Base-by-base conservation (phyloP, 306 rosid species). In the Sophora flavescens region DNA sequence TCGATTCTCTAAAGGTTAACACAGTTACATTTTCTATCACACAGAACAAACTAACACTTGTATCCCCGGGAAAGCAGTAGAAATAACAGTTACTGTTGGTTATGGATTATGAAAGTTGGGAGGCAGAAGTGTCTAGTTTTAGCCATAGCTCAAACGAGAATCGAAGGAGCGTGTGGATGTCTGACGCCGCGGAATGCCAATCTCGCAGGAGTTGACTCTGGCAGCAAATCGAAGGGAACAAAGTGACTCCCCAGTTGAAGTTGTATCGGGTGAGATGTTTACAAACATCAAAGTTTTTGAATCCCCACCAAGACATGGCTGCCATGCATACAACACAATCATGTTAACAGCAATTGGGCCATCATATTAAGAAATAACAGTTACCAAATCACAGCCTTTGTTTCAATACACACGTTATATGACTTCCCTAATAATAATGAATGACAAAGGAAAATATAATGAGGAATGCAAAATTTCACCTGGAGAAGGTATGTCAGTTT, bases 251-350 rank as follows among this genome's bases (percentile, higher is more conserved):
- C 89, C 88, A 0, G 88, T 70, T 6, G 98, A 93, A 35, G 93
- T 60, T 62, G 91, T 80, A 33, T 91, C 98, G 0, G 98, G 98
- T 0, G 98, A 93, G 35, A 93, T 78, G 72, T 93, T 93, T 8
- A 93, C 98, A 63, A 93, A 85, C 98, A 93, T 93, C 45, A 93
- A 60, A 0, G 97, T 93, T 74, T 93, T 93, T 0, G 98, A 93
- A 73, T 93, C 98, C 12, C 97, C 98, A 14, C 98, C 98, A 8
- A 93, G 81, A 79, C 95, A 94, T 33, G 96, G 97, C 98, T 91
- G 98, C 74, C 63, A 80, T 22, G 68, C 18, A 79, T 38, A 18
- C 8, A 69, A 68, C 30, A 70, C 13, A 56, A 53, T 26, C 41
- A 70, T 82, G 14, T 75, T 9, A 32, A 32, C 22, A 6, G 44